A percentile compares a stretch with the other conserved stretches of the same genome.
These are phyloP conservation scores for Lindgomyces ingoldianus DNA, from an alignment of 495 filamentous ascomycete species.

Conservation along the genomic window DNA sequence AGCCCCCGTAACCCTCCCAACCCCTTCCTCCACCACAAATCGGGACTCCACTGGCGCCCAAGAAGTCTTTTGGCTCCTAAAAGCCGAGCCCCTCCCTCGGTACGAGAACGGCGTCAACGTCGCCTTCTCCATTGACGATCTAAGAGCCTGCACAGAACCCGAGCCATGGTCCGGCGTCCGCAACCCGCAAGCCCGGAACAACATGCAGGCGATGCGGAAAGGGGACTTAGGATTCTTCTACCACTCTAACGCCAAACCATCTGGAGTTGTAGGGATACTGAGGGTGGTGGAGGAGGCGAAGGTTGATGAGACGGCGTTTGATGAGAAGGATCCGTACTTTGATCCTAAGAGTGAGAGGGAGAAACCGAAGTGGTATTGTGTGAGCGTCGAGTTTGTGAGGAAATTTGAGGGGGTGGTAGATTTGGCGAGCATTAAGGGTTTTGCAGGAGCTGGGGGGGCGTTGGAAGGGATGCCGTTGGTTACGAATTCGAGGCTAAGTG, in stretches of 20 bases:
- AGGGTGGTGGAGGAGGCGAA: slow-evolving; percentile 83
- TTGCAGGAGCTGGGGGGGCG: slow-evolving; percentile 56
- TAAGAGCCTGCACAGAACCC: slow-evolving; percentile 65
- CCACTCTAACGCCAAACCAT: slow-evolving; percentile 90
- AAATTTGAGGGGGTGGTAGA: slow-evolving; percentile 75
- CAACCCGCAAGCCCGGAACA: slow-evolving; percentile 71
- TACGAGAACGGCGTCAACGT: slow-evolving; percentile 84
- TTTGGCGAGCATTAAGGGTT: slow-evolving; percentile 71
- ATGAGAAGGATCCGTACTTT: slow-evolving; percentile 76
- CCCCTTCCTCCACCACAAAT: slow-evolving; percentile 14
- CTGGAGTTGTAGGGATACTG: slow-evolving; percentile 91
- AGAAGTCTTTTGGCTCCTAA: slow-evolving; percentile 80
- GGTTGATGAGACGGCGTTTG: slow-evolving; percentile 79
- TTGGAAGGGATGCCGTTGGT: slow-evolving; percentile 84
- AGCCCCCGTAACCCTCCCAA: background rate
- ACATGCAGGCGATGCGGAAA: slow-evolving; percentile 84
- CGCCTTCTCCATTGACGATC: slow-evolving; percentile 92
- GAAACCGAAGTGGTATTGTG: slow-evolving; percentile 85
- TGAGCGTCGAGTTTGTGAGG: slow-evolving; percentile 80
- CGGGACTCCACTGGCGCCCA: slow-evolving; percentile 20
- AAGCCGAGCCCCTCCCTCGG: slow-evolving; percentile 88
- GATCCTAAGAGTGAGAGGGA: slow-evolving; percentile 71
- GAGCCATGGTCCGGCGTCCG: slow-evolving; percentile 81
- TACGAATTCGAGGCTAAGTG: slow-evolving; percentile 77
- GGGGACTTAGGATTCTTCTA: slow-evolving; percentile 97